Evolutionary conservation across 2,329 filamentous ascomycete species (phyloP), one percentile per base, ranked within the genome.

Genomic region (Pestalotiopsis sp.): DNA sequence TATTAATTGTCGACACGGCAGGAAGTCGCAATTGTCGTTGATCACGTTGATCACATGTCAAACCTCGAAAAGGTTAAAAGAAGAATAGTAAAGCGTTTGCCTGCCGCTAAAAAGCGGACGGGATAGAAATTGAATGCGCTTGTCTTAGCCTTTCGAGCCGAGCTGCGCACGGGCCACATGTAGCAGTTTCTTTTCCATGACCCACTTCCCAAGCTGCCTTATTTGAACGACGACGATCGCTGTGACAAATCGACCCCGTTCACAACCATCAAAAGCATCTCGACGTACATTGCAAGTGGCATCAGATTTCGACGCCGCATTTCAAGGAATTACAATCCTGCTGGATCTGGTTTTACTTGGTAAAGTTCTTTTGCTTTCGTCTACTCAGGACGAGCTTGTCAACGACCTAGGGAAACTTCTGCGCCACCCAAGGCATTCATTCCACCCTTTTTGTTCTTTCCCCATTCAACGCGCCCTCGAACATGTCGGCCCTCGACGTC

Each of bases 401-500:
- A 52, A 52, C 17, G 5, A 23, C 20, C 45, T n/a, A n/a, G 45
- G 45, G 11, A 52, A 23, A 52, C 9, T 52, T 31, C 31, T 9
- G 31, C 31, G 31, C 31, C 31, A 31, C 31, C 31, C 31, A 20
- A 52, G n/a, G 25, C 14, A 52, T 52, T 20, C 45, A 20, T 52
- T 5, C 11, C 4, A 59, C 23, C 12, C 57, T 27, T 25, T 59
- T 59, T 36, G 13, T 20, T 36, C 27, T 17, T 17, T 61, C 38
- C 12, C 31, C 25, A 41, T 61, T 27, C n/a, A 27, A 69, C 64
- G 23, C 64, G n/a, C 27, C 41, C 25, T n/a, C 57, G 81, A 73
- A 9, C 71, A 87, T 87, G 84, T 80, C 84, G 66, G 83, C 80
- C 68, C 79, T 87, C 74, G 94, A 97, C 78, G 93, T 98, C 75